Evolutionary conservation across 2,329 filamentous ascomycete species (phyloP).

Genomic region (Aspergillus pseudoviridinutans): DNA sequence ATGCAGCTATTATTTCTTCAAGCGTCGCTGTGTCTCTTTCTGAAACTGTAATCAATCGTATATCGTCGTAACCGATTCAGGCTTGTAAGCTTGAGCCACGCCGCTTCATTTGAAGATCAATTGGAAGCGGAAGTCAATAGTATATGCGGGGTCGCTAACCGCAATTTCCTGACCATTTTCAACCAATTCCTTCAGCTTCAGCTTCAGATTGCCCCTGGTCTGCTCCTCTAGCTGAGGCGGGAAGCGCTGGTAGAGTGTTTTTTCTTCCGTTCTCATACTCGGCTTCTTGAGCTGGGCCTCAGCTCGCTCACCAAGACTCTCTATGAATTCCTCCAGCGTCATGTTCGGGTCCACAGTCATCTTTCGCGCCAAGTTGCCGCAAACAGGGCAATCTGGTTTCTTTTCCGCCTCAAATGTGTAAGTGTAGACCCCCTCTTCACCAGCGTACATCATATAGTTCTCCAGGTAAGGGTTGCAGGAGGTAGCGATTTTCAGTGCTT

Average conservation of each 20-base stretch:
- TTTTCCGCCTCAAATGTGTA: conserved; percentile 95
- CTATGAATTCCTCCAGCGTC: conserved; percentile 80
- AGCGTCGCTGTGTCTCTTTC: conserved; percentile 13
- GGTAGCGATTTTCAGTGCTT: conserved; percentile 91
- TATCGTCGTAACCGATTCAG: conserved; percentile 11
- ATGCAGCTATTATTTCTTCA: conserved; percentile 22
- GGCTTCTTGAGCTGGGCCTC: conserved; percentile 94
- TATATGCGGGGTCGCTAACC: conserved; percentile 89
- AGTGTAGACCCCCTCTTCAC: conserved; percentile 92
- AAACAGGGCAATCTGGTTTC: conserved; percentile 93
- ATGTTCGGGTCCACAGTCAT: conserved; percentile 65
- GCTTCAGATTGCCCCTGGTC: conserved; percentile 75
- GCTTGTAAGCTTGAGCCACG: neutral
- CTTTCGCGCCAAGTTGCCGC: conserved; percentile 75
- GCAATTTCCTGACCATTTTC: conserved; percentile 80
- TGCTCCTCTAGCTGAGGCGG: conserved; percentile 78
- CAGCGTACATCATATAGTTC: conserved; percentile 99
- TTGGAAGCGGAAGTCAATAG: conserved; percentile 64
- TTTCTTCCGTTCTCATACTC: conserved; percentile 73
- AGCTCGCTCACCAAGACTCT: conserved; percentile 74
- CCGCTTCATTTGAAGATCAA: conserved; percentile 44
- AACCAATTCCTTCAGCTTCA: conserved; percentile 73
- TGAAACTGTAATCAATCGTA: conserved; percentile 4
- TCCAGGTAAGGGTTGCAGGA: conserved; percentile 75
- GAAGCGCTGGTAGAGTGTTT: conserved; percentile 85